Evolutionary conservation across 192 early-diverging fungal genomes (phyloP), one percentile per base, ranked within the genome.

Genomic region (Radiomyces spectabilis): DNA sequence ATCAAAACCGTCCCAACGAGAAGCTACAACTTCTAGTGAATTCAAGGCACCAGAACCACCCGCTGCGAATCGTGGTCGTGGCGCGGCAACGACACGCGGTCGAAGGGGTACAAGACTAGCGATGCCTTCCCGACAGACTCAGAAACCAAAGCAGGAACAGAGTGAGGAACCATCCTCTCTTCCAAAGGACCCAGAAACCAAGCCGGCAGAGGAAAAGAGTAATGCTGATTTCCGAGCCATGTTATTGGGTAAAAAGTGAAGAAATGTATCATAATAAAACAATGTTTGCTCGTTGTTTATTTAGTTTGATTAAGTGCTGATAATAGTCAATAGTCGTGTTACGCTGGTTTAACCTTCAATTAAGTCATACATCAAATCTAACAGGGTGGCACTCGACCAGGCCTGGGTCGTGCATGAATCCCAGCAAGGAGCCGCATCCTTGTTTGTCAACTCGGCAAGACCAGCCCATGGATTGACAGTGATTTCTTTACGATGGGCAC

Each of bases 361-460:
- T 13, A 62, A 30, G 16, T 78, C 80, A 34, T 77, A 35, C 33
- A 82, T 47, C n/a, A 88, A 57, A 71, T 90, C 89, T 34, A 91
- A 57, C 24, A 94, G 57, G 3, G 85, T 81, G 0, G 81, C 82
- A 1, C 81, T 67, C 27, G 89, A 92, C 96, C 96, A 98, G 0
- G 96, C 93, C 70, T 99, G 96, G 0, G 95, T 93, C 12, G 86
- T 77, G 61, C 93, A 97, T 27, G 91, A 85, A 55, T 89, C 89
- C 29, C 63, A 44, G 61, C 97, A 99, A 29, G 78, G 70, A 4
- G 63, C 82, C 9, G 92, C 97, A 55, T 95, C 53, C 49, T 67
- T 66, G 62, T 99, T 99, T 6, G 97, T 99, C 54, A 99, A 68
- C 71, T 99, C 97, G n/a, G 95, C 93, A 39, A 99, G 68, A 13